Base-by-base conservation (phyloP, 148 eudicot genomes). In the Bassia scoparia region DNA sequence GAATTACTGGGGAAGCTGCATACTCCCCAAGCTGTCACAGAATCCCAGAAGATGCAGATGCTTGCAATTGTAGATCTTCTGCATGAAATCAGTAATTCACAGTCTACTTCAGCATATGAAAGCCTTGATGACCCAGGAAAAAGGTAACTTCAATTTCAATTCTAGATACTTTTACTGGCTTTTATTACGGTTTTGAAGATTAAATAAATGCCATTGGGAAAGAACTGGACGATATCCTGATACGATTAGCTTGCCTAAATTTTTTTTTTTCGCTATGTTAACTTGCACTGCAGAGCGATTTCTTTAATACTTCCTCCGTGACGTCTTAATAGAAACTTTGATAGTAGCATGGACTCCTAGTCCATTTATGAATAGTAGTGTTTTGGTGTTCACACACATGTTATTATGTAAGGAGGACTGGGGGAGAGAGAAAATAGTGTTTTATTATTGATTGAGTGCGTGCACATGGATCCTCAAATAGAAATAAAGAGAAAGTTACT, bases 71-170 rank as follows among this genome's bases (percentile, higher is more conserved):
- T 86, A 65, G 89, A 92, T 76, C 96, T 96, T 81, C 87, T 96
- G 31, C 67, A 78, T 76, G 99, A 92, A 84, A 81, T 96, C 62
- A 85, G 81, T 75, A 81, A 81, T 74, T 85, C 84, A 41, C 83
- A 84, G 38, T 68, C 83, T 58, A 68, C 86, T 69, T 92, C 99
- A 73, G 89, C 86, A 70, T 95, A 88, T 80, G 83, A 71, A 71
- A 88, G 94, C 80, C 97, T 96, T 71, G 99, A 96, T 84, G 94
- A 85, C 82, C 80, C 92, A 77, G 99, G 99, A 81, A 85, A 87
- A 86, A 96, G 99, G 99, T 96, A 92, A 35, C 30, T 73, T 24
- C 23, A 59, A 44, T 50, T 79, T 50, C 49, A 29, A 13, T 59
- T 61, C 17, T 63, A 46, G 5, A 62, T 65, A 14, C 54, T 54